Base-by-base conservation (phyloP, 148 eudicot species). In the Bassia scoparia region DNA sequence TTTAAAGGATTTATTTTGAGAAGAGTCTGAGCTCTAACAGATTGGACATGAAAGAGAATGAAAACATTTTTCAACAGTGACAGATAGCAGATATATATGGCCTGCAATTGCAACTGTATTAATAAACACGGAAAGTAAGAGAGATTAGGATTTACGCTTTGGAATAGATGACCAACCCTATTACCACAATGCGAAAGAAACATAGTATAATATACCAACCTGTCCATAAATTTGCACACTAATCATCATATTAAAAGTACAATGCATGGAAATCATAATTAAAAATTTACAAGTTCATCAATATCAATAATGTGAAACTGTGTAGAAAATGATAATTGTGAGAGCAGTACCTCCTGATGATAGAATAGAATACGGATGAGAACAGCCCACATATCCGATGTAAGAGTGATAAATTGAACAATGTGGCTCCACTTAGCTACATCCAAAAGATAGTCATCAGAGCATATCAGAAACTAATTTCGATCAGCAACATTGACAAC, bases 311-410 rank as follows among this genome's bases (percentile, higher is more conserved):
- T 14, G n/a, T 1, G 26, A 66, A 31, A 35, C 31, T 33, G 7
- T 13, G 38, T 26, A 38, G 14, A 64, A 52, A 8, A 70, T 55
- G 58, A 26, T 71, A 38, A 61, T 26, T 35, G 23, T 63, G 44
- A 34, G n/a, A 74, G 65, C 27, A 67, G 50, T 77, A 93, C 98
- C 97, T 85, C 41, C 69, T 94, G 91, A 41, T 80, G 87, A 79
- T 94, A 94, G 88, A 94, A 73, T 59, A 91, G 83, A 68, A 89
- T 84, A 77, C 97, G 91, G 50, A 91, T 77, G 35, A 83, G 76
- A 53, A 94, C 98, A 34, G 91, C 98, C 98, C 98, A 94, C 98
- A 94, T 89, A 79, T 94, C 96, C 43, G 98, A 86, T 49, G 98
- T 94, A 64, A 94, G 89, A 53, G 85, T 58, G 98, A 94, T 46